phyloP scores from a whole-genome alignment of 345 rosid genomes.

The Lepidium aucheri region DNA sequence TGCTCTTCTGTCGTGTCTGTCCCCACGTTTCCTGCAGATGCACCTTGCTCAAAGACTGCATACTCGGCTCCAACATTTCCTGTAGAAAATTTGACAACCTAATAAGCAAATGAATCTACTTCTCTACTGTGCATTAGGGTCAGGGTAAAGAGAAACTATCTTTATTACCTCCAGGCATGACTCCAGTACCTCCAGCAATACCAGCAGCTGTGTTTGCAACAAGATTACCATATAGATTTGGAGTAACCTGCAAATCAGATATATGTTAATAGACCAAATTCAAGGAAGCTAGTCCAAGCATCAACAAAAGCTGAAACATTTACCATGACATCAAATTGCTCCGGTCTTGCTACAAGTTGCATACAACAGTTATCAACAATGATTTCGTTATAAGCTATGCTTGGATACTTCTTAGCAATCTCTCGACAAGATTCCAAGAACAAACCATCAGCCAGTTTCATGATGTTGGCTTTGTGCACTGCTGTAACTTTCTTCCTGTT shows the following conservation, averaged over 20 bases:
- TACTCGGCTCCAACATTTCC: slow-evolving; percentile 89
- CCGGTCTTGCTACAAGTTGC: slow-evolving; percentile 98
- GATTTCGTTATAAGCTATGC: slow-evolving; percentile 78
- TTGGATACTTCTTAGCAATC: slow-evolving; percentile 80
- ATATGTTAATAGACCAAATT: background rate
- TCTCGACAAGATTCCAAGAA: slow-evolving; percentile 94
- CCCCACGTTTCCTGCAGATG: slow-evolving; percentile 92
- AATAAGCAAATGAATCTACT: background rate
- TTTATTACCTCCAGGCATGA: slow-evolving; percentile 96
- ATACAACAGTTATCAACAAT: slow-evolving; percentile 96
- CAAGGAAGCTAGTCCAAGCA: background rate
- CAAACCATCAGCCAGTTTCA: slow-evolving; percentile 98
- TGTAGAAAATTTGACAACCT: background rate
- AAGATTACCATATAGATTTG: slow-evolving; percentile 88
- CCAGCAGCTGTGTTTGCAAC: slow-evolving; percentile 93
- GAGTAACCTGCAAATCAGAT: slow-evolving; percentile 52
- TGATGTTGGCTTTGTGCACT: slow-evolving; percentile 95
- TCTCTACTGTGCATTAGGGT: background rate
- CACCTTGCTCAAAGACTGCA: slow-evolving; percentile 93
- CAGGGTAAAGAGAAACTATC: background rate
- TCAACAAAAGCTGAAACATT: background rate
- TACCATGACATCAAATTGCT: slow-evolving; percentile 99
- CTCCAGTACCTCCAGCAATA: slow-evolving; percentile 96
- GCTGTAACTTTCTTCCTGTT: slow-evolving; percentile 92
- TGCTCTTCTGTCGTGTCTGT: slow-evolving; percentile 45